A percentile compares a stretch with the other conserved stretches of the same genome.
Conservation (phyloP, 108 stramenopile species). For the Cafeteria roenbergensis region DNA sequence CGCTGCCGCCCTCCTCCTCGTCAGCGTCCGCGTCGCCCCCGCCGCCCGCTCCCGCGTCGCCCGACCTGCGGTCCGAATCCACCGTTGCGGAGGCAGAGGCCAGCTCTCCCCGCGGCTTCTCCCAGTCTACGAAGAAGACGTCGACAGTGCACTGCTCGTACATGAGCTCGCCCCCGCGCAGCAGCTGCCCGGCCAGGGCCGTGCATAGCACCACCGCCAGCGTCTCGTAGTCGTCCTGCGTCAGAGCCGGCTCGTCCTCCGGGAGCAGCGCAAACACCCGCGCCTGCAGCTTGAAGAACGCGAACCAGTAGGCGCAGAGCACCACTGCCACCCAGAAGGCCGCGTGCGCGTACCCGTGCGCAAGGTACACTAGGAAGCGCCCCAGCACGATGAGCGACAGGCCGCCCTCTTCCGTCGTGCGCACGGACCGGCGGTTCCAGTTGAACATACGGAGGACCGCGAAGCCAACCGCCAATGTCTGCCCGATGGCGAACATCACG, state of each 20-base stretch:
- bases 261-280: constrained; percentile 54
- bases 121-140: constrained; percentile 65
- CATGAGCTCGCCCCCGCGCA: constrained; percentile 30
- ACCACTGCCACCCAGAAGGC: constrained; percentile 15
- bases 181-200: constrained; percentile 47
- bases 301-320: constrained; percentile 25
- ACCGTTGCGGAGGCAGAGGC: too few relatives aligned
- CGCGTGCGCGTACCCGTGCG: background rate
- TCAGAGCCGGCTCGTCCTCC: constrained; percentile 32
- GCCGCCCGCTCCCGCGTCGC: constrained; percentile 1
- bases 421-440: constrained; percentile 12
- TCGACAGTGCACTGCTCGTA: constrained; percentile 42
- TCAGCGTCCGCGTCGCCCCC: background rate
- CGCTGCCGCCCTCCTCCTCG: background rate
- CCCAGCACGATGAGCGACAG: background rate
- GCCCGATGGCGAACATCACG: constrained; percentile 46
- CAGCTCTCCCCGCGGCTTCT: constrained; percentile 25
- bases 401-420: background rate
- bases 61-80: background rate
- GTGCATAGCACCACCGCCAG: constrained; percentile 32
- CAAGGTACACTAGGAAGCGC: background rate
- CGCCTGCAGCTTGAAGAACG: constrained; percentile 63
- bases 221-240: constrained; percentile 39
- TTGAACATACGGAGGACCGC: constrained; percentile 10
- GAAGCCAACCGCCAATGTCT: constrained; percentile 42